Conservation (phyloP, 1,284 basidiomycete genomes). For the Ganoderma leucocontextum region DNA sequence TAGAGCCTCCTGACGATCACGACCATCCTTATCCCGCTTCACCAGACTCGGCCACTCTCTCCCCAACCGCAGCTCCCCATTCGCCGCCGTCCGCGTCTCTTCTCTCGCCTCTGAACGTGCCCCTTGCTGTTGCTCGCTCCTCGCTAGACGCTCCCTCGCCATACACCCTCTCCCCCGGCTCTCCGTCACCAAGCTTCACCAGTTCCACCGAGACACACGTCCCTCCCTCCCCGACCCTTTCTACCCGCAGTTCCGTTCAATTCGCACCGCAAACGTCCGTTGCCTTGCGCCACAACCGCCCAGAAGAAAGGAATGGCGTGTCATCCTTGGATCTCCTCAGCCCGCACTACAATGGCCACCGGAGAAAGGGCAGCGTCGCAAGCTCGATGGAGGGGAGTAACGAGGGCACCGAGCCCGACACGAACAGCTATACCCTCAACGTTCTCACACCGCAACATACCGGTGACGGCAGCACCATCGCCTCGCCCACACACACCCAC, state of each 20-base stretch:
- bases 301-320: constrained; percentile 63
- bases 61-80: constrained; percentile 16
- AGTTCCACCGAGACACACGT: constrained; percentile 49
- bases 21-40: constrained; percentile 15
- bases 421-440: constrained; percentile 36
- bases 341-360: constrained; percentile 51
- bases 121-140: constrained; percentile 22
- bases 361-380: constrained; percentile 56
- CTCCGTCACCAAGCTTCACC: constrained; percentile 40
- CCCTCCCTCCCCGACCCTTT: constrained; percentile 79
- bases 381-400: constrained; percentile 48
- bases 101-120: constrained; percentile 33
- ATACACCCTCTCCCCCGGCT: constrained; percentile 33
- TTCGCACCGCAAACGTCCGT: constrained; percentile 59
- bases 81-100: constrained; percentile 24
- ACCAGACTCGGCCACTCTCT: constrained; percentile 16
- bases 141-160: constrained; percentile 32
- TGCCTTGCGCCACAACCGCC: constrained; percentile 75
- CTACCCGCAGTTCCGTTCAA: constrained; percentile 65
- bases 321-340: constrained; percentile 65
- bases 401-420: constrained; percentile 51
- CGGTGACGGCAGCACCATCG: constrained; percentile 40
- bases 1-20: constrained; percentile 23
- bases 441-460: constrained; percentile 40
- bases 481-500: constrained; percentile 49